These are phyloP conservation scores for Wolfiporia cocos DNA, from an alignment of 1,284 basidiomycete genomes.

Conservation along the genomic window DNA sequence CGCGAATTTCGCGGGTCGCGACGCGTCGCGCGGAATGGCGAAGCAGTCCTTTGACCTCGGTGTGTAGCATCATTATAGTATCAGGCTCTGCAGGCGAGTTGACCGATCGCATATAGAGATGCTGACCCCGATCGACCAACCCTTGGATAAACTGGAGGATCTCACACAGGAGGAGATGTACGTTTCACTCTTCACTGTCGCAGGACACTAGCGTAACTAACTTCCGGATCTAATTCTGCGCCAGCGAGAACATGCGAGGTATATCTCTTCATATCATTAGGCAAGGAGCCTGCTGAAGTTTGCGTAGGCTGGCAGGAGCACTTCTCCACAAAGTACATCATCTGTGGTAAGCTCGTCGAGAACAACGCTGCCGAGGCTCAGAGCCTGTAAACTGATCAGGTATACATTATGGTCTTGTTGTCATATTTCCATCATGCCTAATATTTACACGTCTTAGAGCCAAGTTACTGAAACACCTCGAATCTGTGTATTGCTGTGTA, in stretches of 20 bases:
- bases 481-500: no score
- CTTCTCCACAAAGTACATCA: slow-evolving; percentile 83
- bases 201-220: slow-evolving; percentile 1
- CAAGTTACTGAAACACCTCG: no score
- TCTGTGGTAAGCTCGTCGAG: slow-evolving; percentile 81
- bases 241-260: slow-evolving; percentile 88
- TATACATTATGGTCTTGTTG: no score
- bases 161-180: slow-evolving; percentile 80
- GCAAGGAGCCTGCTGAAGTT: background rate
- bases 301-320: slow-evolving; percentile 80
- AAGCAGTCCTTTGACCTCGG: slow-evolving; percentile 92
- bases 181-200: slow-evolving; percentile 25
- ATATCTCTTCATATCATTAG: slow-evolving; percentile 1
- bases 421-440: no score
- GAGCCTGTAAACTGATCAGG: no score
- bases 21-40: slow-evolving; percentile 93
- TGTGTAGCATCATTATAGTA: slow-evolving; percentile 40
- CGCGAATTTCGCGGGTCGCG: slow-evolving; percentile 93
- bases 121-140: slow-evolving; percentile 83
- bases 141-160: slow-evolving; percentile 79
- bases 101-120: slow-evolving; percentile 53
- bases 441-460: no score
- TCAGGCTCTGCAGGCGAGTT: background rate
- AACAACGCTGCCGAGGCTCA: slow-evolving; percentile 47
- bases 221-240: no score